A percentile compares a stretch with the other conserved stretches of the same genome.
Conservation (phyloP, 1,284 basidiomycete species). For the Ustilago loliicola region DNA sequence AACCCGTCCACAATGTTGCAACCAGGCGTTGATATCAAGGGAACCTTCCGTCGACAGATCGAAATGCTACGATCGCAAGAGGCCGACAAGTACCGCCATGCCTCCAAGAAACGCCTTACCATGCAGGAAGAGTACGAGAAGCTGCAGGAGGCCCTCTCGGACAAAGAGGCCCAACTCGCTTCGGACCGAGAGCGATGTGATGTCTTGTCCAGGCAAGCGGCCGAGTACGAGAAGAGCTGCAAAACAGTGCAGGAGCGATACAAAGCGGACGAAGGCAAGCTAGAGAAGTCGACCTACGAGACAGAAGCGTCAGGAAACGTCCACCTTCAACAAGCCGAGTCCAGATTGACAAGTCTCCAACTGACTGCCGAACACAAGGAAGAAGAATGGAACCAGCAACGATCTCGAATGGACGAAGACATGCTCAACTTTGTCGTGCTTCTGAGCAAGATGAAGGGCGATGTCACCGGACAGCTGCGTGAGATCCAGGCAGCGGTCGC, state of each 20-base stretch:
- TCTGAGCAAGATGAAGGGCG: constrained; percentile 57
- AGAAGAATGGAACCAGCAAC: constrained; percentile 50
- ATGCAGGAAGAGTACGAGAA: constrained; percentile 59
- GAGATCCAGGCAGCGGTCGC: constrained; percentile 54
- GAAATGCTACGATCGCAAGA: constrained; percentile 50
- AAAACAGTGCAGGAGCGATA: constrained; percentile 53
- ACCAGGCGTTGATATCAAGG: constrained; percentile 57
- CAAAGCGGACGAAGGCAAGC: constrained; percentile 52
- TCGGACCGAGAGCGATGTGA: constrained; percentile 47
- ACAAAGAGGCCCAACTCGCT: constrained; percentile 40
- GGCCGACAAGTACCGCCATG: constrained; percentile 46
- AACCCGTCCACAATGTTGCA: constrained; percentile 59
- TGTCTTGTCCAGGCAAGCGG: constrained; percentile 34
- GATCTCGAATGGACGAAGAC: constrained; percentile 54
- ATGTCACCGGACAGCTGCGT: constrained; percentile 47
- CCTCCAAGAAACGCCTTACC: constrained; percentile 53
- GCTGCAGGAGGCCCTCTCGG: constrained; percentile 47
- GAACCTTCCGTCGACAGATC: constrained; percentile 50
- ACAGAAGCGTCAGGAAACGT: constrained; percentile 49
- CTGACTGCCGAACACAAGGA: constrained; percentile 53
- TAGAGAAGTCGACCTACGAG: constrained; percentile 53
- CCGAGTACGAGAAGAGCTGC: constrained; percentile 56
- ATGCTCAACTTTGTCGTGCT: constrained; percentile 57
- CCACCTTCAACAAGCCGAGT: constrained; percentile 52
- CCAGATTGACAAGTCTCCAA: constrained; percentile 45